A percentile compares a stretch with the other conserved stretches of the same genome.
Conservation (phyloP, 2,329 filamentous ascomycete genomes). For the Didymosphaeria variabile region DNA sequence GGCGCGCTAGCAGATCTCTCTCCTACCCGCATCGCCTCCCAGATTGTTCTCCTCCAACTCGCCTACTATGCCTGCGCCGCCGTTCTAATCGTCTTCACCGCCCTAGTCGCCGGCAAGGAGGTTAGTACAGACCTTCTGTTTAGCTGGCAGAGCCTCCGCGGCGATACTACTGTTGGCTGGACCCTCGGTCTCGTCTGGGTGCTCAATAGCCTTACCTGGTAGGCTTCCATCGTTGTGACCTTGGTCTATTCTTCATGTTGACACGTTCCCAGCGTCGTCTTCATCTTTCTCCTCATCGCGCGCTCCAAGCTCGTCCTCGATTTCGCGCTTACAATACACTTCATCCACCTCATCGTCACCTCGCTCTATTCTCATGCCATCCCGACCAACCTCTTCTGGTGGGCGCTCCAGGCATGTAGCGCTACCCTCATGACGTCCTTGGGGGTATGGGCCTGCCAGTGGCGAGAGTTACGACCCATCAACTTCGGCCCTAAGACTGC, state of each 20-base stretch:
- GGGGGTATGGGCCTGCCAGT: conserved; percentile 90
- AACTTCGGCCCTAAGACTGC: conserved; percentile 74
- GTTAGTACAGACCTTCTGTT: conserved; percentile 68
- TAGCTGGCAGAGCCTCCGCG: conserved; percentile 70
- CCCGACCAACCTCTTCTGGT: conserved; percentile 86
- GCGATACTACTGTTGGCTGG: conserved; percentile 75
- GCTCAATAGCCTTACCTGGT: conserved; percentile 71
- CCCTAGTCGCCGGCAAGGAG: conserved; percentile 69
- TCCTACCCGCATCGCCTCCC: conserved; percentile 71
- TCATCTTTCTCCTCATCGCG: conserved; percentile 82
- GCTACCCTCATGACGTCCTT: conserved; percentile 71
- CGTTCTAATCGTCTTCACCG: conserved; percentile 72
- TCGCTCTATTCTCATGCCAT: conserved; percentile 80
- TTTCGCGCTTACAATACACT: conserved; percentile 89
- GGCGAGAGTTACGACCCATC: conserved; percentile 88
- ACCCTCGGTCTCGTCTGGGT: conserved; percentile 74
- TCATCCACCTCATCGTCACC: conserved; percentile 80
- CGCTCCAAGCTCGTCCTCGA: conserved; percentile 95
- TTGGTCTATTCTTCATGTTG: conserved; percentile 15
- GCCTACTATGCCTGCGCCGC: conserved; percentile 71
- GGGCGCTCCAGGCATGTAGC: conserved; percentile 72
- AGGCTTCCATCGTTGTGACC: conserved; percentile 39
- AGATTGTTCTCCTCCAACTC: conserved; percentile 71
- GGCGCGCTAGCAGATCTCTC: conserved; percentile 73
- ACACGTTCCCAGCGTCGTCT: conserved; percentile 71